These are phyloP conservation scores for Paraphaeosphaeria sporulosa DNA, from an alignment of 2,329 filamentous ascomycete species.

Conservation along the genomic window DNA sequence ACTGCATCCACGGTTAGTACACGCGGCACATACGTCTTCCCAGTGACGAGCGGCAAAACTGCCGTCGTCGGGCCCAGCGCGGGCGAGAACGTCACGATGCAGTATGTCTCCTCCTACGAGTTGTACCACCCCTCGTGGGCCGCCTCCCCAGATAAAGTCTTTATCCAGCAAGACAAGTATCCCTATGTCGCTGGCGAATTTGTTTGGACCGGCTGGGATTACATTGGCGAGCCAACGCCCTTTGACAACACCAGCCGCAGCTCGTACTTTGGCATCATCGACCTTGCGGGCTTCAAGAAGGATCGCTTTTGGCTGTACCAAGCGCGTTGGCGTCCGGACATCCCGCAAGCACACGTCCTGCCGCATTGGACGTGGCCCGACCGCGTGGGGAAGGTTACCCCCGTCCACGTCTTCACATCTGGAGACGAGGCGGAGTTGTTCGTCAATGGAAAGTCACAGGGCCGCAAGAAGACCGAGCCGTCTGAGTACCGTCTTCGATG, in stretches of 20 bases:
- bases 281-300: conserved; percentile 65
- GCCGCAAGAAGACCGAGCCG: conserved; percentile 47
- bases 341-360: conserved; percentile 60
- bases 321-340: conserved; percentile 59
- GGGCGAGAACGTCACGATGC: conserved; percentile 45
- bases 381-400: conserved; percentile 57
- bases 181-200: conserved; percentile 63
- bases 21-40: conserved; percentile 62
- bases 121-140: conserved; percentile 59
- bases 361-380: conserved; percentile 66
- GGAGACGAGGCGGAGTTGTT: conserved; percentile 65
- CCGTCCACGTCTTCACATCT: conserved; percentile 62
- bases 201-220: conserved; percentile 62
- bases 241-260: conserved; percentile 56
- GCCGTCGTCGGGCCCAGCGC: conserved; percentile 46
- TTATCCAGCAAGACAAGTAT: conserved; percentile 56
- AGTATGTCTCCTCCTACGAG: conserved; percentile 60
- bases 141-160: conserved; percentile 63
- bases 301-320: conserved; percentile 65
- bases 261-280: conserved; percentile 65
- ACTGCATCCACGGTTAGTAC: conserved; percentile 56
- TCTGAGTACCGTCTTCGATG: conserved; percentile 61
- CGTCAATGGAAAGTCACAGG: conserved; percentile 59
- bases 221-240: conserved; percentile 60
- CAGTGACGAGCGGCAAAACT: conserved; percentile 52